Conservation (phyloP, 1,284 basidiomycete genomes). For the Jaminaea rosea region DNA sequence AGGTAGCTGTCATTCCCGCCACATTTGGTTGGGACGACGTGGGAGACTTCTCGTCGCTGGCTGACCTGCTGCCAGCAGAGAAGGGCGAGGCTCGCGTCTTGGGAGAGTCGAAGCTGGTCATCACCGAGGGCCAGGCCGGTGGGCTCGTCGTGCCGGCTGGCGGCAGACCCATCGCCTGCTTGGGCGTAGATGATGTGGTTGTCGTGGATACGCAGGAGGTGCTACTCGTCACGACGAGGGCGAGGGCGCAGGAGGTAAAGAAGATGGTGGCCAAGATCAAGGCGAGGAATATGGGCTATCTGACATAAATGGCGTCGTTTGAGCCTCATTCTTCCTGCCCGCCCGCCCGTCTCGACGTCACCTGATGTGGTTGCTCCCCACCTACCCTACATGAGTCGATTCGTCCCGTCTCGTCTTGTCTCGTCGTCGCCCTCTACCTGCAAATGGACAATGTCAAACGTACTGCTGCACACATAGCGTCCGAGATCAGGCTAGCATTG, state of each 20-base stretch:
- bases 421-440: too few species aligned
- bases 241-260: slow-evolving; percentile 45
- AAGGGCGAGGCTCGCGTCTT: slow-evolving; percentile 44
- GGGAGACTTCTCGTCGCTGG: slow-evolving; percentile 42
- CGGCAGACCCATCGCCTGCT: slow-evolving; percentile 31
- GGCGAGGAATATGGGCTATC: neutral
- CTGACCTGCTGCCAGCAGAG: slow-evolving; percentile 44
- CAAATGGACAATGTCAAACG: too few species aligned
- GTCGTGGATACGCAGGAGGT: slow-evolving; percentile 46
- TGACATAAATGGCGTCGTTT: too few species aligned
- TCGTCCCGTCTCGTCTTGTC: too few species aligned
- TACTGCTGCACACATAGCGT: too few species aligned
- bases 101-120: slow-evolving; percentile 36
- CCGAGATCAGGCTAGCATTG: too few species aligned
- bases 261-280: slow-evolving; percentile 44
- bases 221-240: slow-evolving; percentile 42
- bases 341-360: too few species aligned
- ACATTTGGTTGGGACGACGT: slow-evolving; percentile 48
- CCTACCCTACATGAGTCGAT: too few species aligned
- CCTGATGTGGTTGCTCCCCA: too few species aligned
- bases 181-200: slow-evolving; percentile 47
- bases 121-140: slow-evolving; percentile 43
- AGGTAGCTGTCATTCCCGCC: slow-evolving; percentile 45
- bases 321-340: too few species aligned
- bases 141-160: slow-evolving; percentile 31